These are phyloP conservation scores for Pleurotus platypus DNA, from an alignment of 768 basidiomycete genomes.

Conservation along the genomic window DNA sequence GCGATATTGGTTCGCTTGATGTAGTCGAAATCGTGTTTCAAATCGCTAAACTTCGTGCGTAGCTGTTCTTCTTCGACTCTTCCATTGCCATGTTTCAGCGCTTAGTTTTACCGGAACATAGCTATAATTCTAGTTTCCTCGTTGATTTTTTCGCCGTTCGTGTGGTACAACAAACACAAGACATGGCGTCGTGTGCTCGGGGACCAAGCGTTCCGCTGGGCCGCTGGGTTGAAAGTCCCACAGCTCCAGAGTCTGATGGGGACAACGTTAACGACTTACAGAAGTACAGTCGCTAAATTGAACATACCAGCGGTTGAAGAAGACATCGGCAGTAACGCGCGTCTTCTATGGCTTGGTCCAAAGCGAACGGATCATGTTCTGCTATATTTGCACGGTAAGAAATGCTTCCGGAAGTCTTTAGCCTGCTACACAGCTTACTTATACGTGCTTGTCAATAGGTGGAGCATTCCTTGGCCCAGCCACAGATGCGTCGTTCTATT, in stretches of 20 bases:
- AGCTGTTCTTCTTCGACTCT: neutral
- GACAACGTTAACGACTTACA: conserved; percentile 10
- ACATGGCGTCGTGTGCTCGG: conserved; percentile 7
- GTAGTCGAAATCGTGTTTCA: neutral
- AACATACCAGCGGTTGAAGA: conserved; percentile 11
- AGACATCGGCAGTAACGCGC: conserved; percentile 15
- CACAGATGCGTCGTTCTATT: conserved; percentile 7
- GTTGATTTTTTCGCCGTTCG: conserved; percentile 1
- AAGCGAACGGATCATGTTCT: conserved; percentile 19
- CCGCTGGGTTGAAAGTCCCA: neutral
- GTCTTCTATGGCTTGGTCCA: conserved; percentile 19
- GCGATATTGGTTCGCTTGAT: neutral
- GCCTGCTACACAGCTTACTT: neutral
- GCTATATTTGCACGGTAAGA: conserved; percentile 15
- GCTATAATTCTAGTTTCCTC: neutral
- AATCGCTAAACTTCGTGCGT: neutral
- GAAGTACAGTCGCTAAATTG: neutral
- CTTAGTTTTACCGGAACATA: neutral
- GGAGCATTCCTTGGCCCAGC: conserved; percentile 15
- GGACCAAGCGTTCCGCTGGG: conserved; percentile 1
- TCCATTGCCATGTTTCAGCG: too few species aligned
- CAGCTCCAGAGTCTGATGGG: conserved; percentile 13
- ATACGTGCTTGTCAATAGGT: conserved; percentile 10
- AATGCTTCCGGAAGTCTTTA: neutral
- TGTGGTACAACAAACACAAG: conserved; percentile 6